Percentiles rank a stretch among this genome's conserved stretches.
Evolutionary conservation across 1,139 yeast genomes (phyloP).

Genomic region (Pichia sp.): DNA sequence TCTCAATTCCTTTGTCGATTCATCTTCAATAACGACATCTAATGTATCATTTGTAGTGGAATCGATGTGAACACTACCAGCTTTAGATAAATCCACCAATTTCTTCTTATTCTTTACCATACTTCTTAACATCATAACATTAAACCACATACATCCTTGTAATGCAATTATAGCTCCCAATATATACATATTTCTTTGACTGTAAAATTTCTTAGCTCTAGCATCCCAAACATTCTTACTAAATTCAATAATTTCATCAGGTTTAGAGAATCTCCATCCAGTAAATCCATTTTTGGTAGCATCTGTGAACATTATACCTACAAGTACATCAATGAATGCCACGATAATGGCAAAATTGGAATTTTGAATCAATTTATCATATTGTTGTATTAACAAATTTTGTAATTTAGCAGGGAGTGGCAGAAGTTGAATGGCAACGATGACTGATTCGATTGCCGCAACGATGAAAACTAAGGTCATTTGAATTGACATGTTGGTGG

Average conservation of each 20-base stretch:
- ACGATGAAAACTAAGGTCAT: slow-evolving; percentile 22
- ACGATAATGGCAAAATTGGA: slow-evolving; percentile 45
- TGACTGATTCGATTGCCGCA: slow-evolving; percentile 46
- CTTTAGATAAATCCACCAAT: slow-evolving; percentile 26
- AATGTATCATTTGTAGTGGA: slow-evolving; percentile 17
- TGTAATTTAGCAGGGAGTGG: slow-evolving; percentile 59
- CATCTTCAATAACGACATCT: neutral
- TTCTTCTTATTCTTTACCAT: slow-evolving; percentile 44
- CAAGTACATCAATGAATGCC: slow-evolving; percentile 38
- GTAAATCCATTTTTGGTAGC: slow-evolving; percentile 34
- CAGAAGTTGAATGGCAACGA: slow-evolving; percentile 45
- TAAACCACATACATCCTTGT: slow-evolving; percentile 51
- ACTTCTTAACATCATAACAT: slow-evolving; percentile 48
- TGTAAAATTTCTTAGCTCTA: slow-evolving; percentile 42
- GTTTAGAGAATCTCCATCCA: slow-evolving; percentile 26
- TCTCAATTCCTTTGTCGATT: neutral
- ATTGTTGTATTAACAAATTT: slow-evolving; percentile 35
- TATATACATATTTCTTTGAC: slow-evolving; percentile 65
- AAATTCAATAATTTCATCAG: slow-evolving; percentile 10
- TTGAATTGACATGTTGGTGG: slow-evolving; percentile 25
- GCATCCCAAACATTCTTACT: slow-evolving; percentile 21
- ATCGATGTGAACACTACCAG: slow-evolving; percentile 3
- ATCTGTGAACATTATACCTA: slow-evolving; percentile 42
- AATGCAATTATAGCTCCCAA: slow-evolving; percentile 65
- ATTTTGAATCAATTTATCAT: slow-evolving; percentile 30